Evolutionary conservation across 805 yeast species (phyloP).

Genomic region (Allodekkera sacchari): DNA sequence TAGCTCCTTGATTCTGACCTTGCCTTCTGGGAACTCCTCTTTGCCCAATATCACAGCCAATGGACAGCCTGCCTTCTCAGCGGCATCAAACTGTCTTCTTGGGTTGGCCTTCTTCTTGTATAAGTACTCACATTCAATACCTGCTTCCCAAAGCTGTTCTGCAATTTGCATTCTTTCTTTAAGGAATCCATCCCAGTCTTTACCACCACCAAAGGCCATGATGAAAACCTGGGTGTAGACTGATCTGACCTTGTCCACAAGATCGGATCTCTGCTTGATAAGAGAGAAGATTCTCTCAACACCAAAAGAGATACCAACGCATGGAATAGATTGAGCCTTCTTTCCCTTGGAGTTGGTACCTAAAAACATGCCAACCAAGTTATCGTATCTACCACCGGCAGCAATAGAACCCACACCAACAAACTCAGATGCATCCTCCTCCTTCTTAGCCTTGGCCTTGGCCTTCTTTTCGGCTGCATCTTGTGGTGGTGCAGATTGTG

Average conservation of each 20-base stretch:
- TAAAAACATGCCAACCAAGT: slow-evolving; percentile 92
- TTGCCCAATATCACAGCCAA: slow-evolving; percentile 91
- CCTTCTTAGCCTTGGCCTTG: slow-evolving; percentile 32
- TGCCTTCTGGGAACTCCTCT: slow-evolving; percentile 80
- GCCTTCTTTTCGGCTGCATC: slow-evolving; percentile 54
- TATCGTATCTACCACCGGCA: slow-evolving; percentile 98
- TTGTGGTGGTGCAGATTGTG: slow-evolving; percentile 91
- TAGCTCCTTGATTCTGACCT: slow-evolving; percentile 75
- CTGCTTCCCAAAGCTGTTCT: slow-evolving; percentile 76
- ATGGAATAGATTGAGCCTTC: slow-evolving; percentile 69
- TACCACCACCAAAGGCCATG: slow-evolving; percentile 99
- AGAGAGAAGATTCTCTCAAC: slow-evolving; percentile 91
- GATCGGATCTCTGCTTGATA: slow-evolving; percentile 65
- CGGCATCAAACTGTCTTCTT: slow-evolving; percentile 95
- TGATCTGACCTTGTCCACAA: slow-evolving; percentile 62
- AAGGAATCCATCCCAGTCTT: slow-evolving; percentile 88
- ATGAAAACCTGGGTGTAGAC: slow-evolving; percentile 88
- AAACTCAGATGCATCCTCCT: slow-evolving; percentile 89
- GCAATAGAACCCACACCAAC: slow-evolving; percentile 99
- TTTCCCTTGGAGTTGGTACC: slow-evolving; percentile 70
- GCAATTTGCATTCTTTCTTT: slow-evolving; percentile 87
- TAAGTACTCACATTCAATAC: slow-evolving; percentile 83
- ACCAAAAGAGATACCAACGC: slow-evolving; percentile 96
- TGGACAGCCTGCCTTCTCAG: slow-evolving; percentile 89
- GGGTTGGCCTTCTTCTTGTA: slow-evolving; percentile 92